These are phyloP conservation scores for Penicillium sp. DNA, from an alignment of 2,329 filamentous ascomycete species.

Conservation along the genomic window DNA sequence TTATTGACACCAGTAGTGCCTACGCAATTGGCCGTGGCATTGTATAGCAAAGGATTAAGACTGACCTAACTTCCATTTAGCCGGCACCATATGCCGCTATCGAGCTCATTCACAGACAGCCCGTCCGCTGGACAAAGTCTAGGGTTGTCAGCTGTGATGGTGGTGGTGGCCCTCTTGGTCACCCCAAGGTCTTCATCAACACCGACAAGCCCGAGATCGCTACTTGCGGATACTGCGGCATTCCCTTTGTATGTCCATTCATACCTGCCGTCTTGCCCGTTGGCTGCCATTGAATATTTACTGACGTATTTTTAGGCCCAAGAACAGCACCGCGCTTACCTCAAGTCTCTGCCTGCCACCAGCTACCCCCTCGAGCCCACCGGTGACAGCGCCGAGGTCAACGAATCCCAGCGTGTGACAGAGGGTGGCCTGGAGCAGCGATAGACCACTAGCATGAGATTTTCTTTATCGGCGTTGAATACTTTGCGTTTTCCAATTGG, in stretches of 20 bases:
- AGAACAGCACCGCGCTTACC: slow-evolving; percentile 79
- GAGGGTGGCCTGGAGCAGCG: slow-evolving; percentile 61
- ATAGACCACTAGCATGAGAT: slow-evolving; percentile 43
- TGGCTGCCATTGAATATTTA: not conserved
- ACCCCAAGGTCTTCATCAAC: slow-evolving; percentile 96
- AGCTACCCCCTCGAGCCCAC: slow-evolving; percentile 75
- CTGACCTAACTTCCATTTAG: slow-evolving; percentile 49
- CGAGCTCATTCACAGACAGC: slow-evolving; percentile 92
- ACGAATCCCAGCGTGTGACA: slow-evolving; percentile 58
- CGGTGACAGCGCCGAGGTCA: slow-evolving; percentile 59
- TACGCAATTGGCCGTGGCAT: not conserved
- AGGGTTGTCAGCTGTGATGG: slow-evolving; percentile 84
- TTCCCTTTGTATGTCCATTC: slow-evolving; percentile 74
- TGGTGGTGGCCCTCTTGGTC: slow-evolving; percentile 83
- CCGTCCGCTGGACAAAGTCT: slow-evolving; percentile 85
- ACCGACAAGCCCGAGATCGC: slow-evolving; percentile 94
- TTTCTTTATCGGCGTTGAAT: slow-evolving; percentile 40
- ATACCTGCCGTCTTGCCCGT: not conserved
- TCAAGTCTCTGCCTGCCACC: slow-evolving; percentile 76
- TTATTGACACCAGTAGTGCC: not conserved
- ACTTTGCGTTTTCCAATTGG: slow-evolving; percentile 28
- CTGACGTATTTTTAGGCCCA: slow-evolving; percentile 64
- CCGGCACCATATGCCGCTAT: slow-evolving; percentile 88
- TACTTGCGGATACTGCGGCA: slow-evolving; percentile 85
- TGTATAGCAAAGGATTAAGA: not conserved